phyloP scores from a whole-genome alignment of 805 yeast genomes.

The Brettanomyces nanus region DNA sequence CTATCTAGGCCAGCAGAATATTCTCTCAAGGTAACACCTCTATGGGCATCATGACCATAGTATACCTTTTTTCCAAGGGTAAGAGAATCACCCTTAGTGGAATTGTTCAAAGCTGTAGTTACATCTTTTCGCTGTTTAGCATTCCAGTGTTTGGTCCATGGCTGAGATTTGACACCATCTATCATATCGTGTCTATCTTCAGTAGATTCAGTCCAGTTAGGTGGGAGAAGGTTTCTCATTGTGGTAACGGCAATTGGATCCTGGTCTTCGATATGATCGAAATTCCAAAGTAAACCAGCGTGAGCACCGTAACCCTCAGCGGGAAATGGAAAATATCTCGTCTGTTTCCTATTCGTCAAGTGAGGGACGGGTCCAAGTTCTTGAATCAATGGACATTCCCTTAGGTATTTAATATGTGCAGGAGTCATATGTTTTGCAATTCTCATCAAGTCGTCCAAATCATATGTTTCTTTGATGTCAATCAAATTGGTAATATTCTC shows the following conservation, averaged over 20 bases:
- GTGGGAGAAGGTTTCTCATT: slow-evolving; percentile 61
- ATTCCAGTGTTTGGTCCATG: slow-evolving; percentile 29
- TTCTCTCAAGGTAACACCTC: slow-evolving; percentile 58
- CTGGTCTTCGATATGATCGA: slow-evolving; percentile 43
- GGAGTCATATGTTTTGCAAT: slow-evolving; percentile 50
- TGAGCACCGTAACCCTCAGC: slow-evolving; percentile 59
- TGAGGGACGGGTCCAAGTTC: slow-evolving; percentile 54
- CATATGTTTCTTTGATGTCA: slow-evolving; percentile 19
- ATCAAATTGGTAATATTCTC: slow-evolving; percentile 3
- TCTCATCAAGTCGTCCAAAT: slow-evolving; percentile 30
- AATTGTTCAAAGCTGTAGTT: slow-evolving; percentile 4
- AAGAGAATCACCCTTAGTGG: slow-evolving; percentile 7
- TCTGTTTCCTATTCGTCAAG: slow-evolving; percentile 21
- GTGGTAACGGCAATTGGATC: slow-evolving; percentile 56
- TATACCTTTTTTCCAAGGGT: slow-evolving; percentile 38
- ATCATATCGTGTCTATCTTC: slow-evolving; percentile 29
- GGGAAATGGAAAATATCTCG: slow-evolving; percentile 15
- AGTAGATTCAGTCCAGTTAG: slow-evolving; percentile 51
- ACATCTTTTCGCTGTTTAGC: slow-evolving; percentile 13
- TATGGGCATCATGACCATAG: slow-evolving; percentile 85
- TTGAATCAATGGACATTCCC: slow-evolving; percentile 56
- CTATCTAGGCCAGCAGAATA: slow-evolving; percentile 77
- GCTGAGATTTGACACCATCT: slow-evolving; percentile 20
- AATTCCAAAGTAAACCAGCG: slow-evolving; percentile 72
- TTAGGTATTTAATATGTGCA: slow-evolving; percentile 51